These are phyloP conservation scores for Rhizopogon sp. DNA, from an alignment of 768 basidiomycete genomes.

Conservation along the genomic window DNA sequence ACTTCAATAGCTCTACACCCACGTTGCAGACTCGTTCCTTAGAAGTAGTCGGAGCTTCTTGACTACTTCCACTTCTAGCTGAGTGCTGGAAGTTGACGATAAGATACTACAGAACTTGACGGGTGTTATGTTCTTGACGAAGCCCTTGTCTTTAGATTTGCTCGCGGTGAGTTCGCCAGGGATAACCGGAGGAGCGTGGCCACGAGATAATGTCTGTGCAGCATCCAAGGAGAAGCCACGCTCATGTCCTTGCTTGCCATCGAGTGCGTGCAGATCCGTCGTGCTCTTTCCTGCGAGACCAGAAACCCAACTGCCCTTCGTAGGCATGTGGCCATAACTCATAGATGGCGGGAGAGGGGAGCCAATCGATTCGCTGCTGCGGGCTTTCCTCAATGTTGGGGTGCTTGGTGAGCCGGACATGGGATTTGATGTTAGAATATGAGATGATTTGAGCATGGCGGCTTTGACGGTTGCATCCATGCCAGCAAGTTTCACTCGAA, in stretches of 20 bases:
- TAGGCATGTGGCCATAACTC: slow-evolving; percentile 29
- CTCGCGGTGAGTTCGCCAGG: slow-evolving; percentile 30
- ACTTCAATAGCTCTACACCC: slow-evolving; percentile 12
- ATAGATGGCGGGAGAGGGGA: slow-evolving; percentile 43
- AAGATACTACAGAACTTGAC: slow-evolving; percentile 66
- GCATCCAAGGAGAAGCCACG: slow-evolving; percentile 64
- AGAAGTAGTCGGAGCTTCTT: slow-evolving; percentile 86
- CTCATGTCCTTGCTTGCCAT: slow-evolving; percentile 35
- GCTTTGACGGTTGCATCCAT: slow-evolving; percentile 88
- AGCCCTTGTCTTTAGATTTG: slow-evolving; percentile 48
- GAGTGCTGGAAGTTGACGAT: slow-evolving; percentile 58
- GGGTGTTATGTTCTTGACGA: slow-evolving; percentile 53
- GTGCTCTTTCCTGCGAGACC: slow-evolving; percentile 26
- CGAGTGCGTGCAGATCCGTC: slow-evolving; percentile 20
- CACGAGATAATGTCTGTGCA: slow-evolving; percentile 45
- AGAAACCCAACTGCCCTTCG: slow-evolving; percentile 19
- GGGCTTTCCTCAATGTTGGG: slow-evolving; percentile 60
- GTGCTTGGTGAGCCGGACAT: slow-evolving; percentile 35
- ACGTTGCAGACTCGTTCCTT: slow-evolving; percentile 90
- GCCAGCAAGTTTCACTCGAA: slow-evolving; percentile 72
- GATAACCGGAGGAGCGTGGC: slow-evolving; percentile 43
- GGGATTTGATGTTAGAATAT: slow-evolving; percentile 47
- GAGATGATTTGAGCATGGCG: slow-evolving; percentile 86
- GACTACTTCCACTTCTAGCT: slow-evolving; percentile 79
- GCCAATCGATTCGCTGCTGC: slow-evolving; percentile 67